These are phyloP conservation scores for Forsythia suspensa DNA, from an alignment of 257 asterid species.

Conservation along the genomic window DNA sequence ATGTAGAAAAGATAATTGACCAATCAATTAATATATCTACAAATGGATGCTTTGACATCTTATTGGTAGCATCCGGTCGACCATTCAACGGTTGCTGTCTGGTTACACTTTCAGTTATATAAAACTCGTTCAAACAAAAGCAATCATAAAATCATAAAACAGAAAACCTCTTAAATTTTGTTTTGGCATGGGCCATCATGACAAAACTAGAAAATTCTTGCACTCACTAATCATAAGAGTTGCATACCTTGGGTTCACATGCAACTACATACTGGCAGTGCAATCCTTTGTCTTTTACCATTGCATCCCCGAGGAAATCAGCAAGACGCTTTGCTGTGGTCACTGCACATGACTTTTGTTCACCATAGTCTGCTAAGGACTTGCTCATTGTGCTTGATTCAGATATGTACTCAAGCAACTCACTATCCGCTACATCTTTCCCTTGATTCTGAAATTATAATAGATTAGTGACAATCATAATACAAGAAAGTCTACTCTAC, in stretches of 20 bases:
- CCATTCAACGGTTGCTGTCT: constrained; percentile 7
- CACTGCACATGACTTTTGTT: constrained; percentile 94
- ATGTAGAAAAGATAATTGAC: constrained; percentile 5
- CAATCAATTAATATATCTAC: not conserved
- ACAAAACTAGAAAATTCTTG: constrained; percentile 10
- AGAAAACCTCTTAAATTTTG: constrained; percentile 13
- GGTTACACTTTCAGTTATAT: not conserved
- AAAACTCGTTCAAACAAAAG: constrained; percentile 12
- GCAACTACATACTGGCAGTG: constrained; percentile 96
- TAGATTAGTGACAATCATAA: constrained; percentile 19
- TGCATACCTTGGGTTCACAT: constrained; percentile 90
- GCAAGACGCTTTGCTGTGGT: constrained; percentile 98
- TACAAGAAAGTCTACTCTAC: constrained; percentile 12
- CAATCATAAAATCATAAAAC: constrained; percentile 14
- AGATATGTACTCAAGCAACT: constrained; percentile 88
- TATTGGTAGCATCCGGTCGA: constrained; percentile 8
- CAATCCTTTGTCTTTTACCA: constrained; percentile 97
- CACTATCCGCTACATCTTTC: constrained; percentile 87
- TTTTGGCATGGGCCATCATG: constrained; percentile 14
- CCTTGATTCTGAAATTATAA: constrained; percentile 79
- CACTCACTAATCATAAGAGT: constrained; percentile 11
- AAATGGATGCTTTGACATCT: not conserved
- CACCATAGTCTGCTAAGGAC: constrained; percentile 94
- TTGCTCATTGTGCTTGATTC: constrained; percentile 99
- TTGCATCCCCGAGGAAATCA: constrained; percentile 93